Evolutionary conservation across 257 asterid species (phyloP).

Genomic region (Striga asiatica): DNA sequence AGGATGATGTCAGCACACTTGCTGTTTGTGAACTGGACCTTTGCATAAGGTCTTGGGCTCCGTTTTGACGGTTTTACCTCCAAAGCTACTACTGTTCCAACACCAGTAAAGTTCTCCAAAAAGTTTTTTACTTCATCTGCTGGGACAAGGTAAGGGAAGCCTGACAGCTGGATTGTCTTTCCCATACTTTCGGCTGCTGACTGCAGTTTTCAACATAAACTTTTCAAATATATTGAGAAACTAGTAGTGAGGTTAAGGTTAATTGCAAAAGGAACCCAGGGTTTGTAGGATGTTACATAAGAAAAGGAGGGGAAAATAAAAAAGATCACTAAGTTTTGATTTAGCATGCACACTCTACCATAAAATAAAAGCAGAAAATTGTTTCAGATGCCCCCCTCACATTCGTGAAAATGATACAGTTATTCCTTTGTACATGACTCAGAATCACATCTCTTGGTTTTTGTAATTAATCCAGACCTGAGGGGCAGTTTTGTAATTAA

Average conservation of each 20-base stretch:
- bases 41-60: conserved; percentile 50
- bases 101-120: conserved; percentile 37
- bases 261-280: background rate
- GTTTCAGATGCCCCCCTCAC: background rate
- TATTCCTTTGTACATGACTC: too few species aligned
- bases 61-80: conserved; percentile 38
- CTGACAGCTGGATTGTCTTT: conserved; percentile 32
- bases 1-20: conserved; percentile 25
- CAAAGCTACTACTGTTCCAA: conserved; percentile 39
- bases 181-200: conserved; percentile 12
- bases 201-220: conserved; percentile 6
- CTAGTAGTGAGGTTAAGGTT: background rate
- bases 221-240: background rate
- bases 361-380: too few species aligned
- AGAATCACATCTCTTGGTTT: too few species aligned
- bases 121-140: conserved; percentile 26
- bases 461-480: too few species aligned
- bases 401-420: too few species aligned
- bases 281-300: too few species aligned
- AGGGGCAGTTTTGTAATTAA: too few species aligned
- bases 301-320: too few species aligned
- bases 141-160: conserved; percentile 36
- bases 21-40: conserved; percentile 45
- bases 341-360: too few species aligned
- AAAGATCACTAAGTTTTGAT: too few species aligned